Evolutionary conservation across 1,284 basidiomycete species (phyloP).

Genomic region (Chalciporus sp.): DNA sequence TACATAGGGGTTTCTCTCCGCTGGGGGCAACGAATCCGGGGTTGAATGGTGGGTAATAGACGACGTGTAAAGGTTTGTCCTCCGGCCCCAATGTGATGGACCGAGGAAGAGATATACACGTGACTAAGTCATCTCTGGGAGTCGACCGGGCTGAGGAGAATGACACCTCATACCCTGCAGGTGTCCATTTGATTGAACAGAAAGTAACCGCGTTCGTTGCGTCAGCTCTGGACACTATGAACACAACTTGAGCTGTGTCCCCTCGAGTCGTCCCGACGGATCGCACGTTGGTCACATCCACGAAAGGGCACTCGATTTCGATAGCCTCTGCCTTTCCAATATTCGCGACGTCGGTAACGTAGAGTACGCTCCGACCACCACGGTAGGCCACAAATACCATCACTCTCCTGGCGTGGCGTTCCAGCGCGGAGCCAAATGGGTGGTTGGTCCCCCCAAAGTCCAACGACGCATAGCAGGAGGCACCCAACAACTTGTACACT

Average conservation of each 20-base stretch:
- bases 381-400: slow-evolving; percentile 6
- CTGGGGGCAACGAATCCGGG: slow-evolving; percentile 51
- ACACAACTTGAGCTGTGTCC: neutral
- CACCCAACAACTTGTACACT: slow-evolving; percentile 6
- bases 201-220: slow-evolving; percentile 4
- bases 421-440: neutral
- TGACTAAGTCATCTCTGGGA: slow-evolving; percentile 1
- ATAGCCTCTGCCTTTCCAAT: neutral
- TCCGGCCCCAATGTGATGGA: slow-evolving; percentile 43
- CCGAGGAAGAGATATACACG: slow-evolving; percentile 47
- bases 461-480: slow-evolving; percentile 8
- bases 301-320: slow-evolving; percentile 6
- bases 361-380: slow-evolving; percentile 8
- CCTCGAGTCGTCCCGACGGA: neutral
- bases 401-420: neutral
- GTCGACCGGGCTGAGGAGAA: slow-evolving; percentile 20
- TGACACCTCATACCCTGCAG: neutral
- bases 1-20: slow-evolving; percentile 63
- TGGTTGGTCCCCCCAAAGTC: neutral
- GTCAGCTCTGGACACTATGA: slow-evolving; percentile 1
- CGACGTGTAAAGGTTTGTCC: slow-evolving; percentile 49
- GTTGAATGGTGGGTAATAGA: slow-evolving; percentile 67
- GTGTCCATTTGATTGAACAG: neutral
- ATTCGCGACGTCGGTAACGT: slow-evolving; percentile 8
- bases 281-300: slow-evolving; percentile 2